phyloP scores from a whole-genome alignment of 768 basidiomycete genomes.

The Rhodotorula kratochvilovae region DNA sequence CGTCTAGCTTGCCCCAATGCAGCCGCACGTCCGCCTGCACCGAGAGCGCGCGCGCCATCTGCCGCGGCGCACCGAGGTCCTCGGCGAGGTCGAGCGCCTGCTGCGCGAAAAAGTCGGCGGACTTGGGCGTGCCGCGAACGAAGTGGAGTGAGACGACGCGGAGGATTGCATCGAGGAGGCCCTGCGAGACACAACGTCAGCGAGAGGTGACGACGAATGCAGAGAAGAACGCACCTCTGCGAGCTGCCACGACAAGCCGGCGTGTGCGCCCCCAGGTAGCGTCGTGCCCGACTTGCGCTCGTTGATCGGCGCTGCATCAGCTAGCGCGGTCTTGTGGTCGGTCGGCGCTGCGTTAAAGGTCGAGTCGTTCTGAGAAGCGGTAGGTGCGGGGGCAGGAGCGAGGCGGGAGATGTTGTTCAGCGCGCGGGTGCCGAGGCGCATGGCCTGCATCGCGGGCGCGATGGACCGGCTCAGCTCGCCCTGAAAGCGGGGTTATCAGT shows the following conservation, averaged over 20 bases:
- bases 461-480: slow-evolving; percentile 53
- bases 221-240: slow-evolving; percentile 51
- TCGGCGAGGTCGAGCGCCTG: slow-evolving; percentile 71
- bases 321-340: slow-evolving; percentile 29
- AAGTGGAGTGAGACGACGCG: slow-evolving; percentile 63
- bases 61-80: slow-evolving; percentile 62
- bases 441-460: slow-evolving; percentile 45
- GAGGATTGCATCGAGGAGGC: slow-evolving; percentile 64
- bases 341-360: neutral
- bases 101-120: slow-evolving; percentile 76
- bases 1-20: slow-evolving; percentile 59
- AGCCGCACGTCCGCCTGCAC: slow-evolving; percentile 67
- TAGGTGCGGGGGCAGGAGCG: slow-evolving; percentile 33
- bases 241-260: slow-evolving; percentile 67
- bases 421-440: slow-evolving; percentile 36
- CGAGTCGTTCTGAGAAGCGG: neutral
- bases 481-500: slow-evolving; percentile 40
- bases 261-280: slow-evolving; percentile 43
- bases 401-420: slow-evolving; percentile 44
- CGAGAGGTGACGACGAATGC: neutral
- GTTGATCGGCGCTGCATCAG: slow-evolving; percentile 18
- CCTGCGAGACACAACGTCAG: slow-evolving; percentile 42
- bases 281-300: slow-evolving; percentile 14
- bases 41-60: slow-evolving; percentile 63
- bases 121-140: slow-evolving; percentile 71